Percentiles rank a stretch among this genome's conserved stretches.
Conservation (phyloP, 2,329 filamentous ascomycete genomes). For the Diaporthe caulivora region DNA sequence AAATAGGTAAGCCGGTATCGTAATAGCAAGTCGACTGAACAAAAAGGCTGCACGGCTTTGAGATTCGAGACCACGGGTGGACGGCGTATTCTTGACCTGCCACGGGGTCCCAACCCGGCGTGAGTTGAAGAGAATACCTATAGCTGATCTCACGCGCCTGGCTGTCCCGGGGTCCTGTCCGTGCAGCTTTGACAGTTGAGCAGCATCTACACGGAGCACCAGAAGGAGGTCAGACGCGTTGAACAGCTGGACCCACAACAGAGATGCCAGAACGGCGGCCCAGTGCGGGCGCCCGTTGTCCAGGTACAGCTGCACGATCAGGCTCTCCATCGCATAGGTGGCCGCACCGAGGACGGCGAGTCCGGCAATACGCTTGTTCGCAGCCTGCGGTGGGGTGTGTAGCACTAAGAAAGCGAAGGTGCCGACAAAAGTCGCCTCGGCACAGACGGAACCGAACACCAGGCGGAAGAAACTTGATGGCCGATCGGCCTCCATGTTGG, state of each 20-base stretch:
- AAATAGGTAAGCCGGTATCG: not conserved
- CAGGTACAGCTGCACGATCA: not conserved
- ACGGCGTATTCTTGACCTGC: not conserved
- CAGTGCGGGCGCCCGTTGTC: not conserved
- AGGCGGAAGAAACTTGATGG: not conserved
- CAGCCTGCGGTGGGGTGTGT: not conserved
- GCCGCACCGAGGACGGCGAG: not conserved
- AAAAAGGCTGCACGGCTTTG: not conserved
- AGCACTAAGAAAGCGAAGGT: not conserved
- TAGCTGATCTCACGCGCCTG: not conserved
- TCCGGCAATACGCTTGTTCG: not conserved
- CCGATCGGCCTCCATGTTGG: not conserved
- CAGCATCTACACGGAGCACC: not conserved
- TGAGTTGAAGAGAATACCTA: not conserved
- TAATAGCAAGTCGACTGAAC: not conserved
- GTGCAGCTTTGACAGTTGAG: not conserved
- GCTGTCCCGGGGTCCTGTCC: not conserved
- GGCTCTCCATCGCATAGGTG: not conserved
- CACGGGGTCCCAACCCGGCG: not conserved
- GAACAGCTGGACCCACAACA: slow-evolving; percentile 1
- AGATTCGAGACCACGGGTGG: not conserved
- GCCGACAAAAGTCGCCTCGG: not conserved
- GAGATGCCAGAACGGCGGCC: not conserved
- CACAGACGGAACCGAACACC: not conserved
- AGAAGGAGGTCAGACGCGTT: not conserved